These are phyloP conservation scores for Sporodiniella umbellata DNA, from an alignment of 371 early-diverging fungal species.

Conservation along the genomic window DNA sequence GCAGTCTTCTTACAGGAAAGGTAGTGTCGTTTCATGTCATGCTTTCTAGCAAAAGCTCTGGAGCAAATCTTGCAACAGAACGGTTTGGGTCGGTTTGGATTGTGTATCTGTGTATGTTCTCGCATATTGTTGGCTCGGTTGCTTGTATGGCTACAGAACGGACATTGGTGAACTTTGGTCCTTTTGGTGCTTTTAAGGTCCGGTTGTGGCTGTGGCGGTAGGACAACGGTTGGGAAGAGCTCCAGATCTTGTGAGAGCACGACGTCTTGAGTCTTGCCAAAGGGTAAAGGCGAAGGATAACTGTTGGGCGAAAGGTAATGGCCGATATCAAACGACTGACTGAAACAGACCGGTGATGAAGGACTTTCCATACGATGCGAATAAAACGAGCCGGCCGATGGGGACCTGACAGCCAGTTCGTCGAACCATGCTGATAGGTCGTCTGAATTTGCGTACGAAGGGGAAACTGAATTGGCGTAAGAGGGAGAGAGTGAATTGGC, in stretches of 20 bases:
- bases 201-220: conserved; percentile 15
- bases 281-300: conserved; percentile 3
- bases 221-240: conserved; percentile 6
- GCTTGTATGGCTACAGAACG: conserved; percentile 32
- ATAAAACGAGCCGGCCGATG: conserved; percentile 13
- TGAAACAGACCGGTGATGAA: conserved; percentile 3
- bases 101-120: conserved; percentile 41
- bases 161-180: conserved; percentile 27
- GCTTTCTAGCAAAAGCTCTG: conserved; percentile 64
- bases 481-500: no score
- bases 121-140: conserved; percentile 43
- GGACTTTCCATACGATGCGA: conserved; percentile 10
- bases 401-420: conserved; percentile 18
- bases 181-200: background rate
- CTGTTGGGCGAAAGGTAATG: conserved; percentile 11
- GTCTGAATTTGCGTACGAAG: conserved; percentile 3
- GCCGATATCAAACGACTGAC: background rate
- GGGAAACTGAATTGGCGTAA: background rate
- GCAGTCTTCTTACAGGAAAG: conserved; percentile 16
- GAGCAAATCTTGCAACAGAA: conserved; percentile 43
- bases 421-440: conserved; percentile 20
- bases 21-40: conserved; percentile 66
- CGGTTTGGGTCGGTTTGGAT: conserved; percentile 36
- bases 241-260: conserved; percentile 9
- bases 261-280: conserved; percentile 11